A percentile compares a stretch with the other conserved stretches of the same genome.
Evolutionary conservation across 2,329 filamentous ascomycete species (phyloP).

Genomic region (Phyllosticta citribraziliensis): DNA sequence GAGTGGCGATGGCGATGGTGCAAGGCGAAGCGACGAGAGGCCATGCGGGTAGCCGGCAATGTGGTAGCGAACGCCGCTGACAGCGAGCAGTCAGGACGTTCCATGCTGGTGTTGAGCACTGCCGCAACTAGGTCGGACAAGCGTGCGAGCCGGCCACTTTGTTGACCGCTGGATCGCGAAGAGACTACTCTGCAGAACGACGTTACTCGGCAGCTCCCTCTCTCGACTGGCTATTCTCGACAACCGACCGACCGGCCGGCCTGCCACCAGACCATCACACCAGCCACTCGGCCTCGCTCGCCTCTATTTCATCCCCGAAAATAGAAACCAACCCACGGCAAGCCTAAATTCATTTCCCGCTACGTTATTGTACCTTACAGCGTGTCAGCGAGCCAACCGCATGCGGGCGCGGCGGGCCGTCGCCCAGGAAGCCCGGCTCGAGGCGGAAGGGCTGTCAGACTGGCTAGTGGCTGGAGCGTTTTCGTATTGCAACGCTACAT

Average conservation of each 20-base stretch:
- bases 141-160: background rate
- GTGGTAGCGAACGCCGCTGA: background rate
- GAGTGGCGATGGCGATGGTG: background rate
- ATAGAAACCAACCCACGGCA: background rate
- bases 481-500: background rate
- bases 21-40: background rate
- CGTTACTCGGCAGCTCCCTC: background rate
- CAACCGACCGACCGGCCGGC: background rate
- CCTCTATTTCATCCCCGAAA: background rate
- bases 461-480: background rate
- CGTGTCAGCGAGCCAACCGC: background rate
- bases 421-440: background rate
- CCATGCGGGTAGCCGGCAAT: background rate
- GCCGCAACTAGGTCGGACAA: background rate
- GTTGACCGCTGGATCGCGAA: background rate
- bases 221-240: too few species aligned
- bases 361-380: background rate
- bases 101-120: background rate
- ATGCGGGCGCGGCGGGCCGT: background rate
- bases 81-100: background rate
- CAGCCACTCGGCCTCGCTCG: background rate
- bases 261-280: background rate
- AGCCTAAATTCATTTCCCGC: background rate
- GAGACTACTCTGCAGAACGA: background rate
- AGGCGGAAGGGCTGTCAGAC: background rate